Conservation (phyloP, 1,139 yeast genomes). For the Scheffersomyces segobiensis region DNA sequence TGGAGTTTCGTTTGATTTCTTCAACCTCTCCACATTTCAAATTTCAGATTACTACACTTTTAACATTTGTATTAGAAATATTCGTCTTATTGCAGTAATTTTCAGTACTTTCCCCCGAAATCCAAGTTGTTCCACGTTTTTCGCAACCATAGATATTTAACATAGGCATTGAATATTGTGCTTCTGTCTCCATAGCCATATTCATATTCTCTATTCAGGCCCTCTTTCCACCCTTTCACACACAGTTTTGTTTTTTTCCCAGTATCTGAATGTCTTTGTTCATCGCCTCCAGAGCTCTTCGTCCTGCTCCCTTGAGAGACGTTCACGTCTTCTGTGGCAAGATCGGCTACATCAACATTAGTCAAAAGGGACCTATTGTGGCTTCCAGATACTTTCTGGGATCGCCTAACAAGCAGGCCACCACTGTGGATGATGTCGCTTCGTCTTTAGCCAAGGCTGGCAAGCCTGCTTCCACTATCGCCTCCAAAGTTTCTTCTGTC, state of each 20-base stretch:
- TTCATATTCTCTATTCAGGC: neutral
- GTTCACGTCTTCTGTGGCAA: neutral
- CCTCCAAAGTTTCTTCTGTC: neutral
- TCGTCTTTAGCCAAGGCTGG: neutral
- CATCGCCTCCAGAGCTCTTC: neutral
- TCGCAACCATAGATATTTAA: neutral
- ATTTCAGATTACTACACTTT: neutral
- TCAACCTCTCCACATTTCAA: neutral
- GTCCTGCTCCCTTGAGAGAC: neutral
- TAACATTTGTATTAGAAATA: neutral
- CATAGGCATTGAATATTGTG: neutral
- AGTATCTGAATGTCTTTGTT: neutral
- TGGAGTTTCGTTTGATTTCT: neutral
- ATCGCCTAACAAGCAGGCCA: constrained; percentile 18
- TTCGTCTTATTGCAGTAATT: neutral
- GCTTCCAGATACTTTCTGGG: constrained; percentile 14
- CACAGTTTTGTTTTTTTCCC: neutral
- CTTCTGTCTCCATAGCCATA: neutral
- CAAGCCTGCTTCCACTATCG: neutral
- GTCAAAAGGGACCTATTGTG: neutral
- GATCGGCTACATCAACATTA: neutral
- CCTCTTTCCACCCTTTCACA: neutral
- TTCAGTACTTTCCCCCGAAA: neutral
- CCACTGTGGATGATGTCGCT: constrained; percentile 12
- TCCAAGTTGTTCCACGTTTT: neutral